Percentiles rank a stretch among this genome's conserved stretches.
phyloP scores from a whole-genome alignment of 176 grass and related monocot species.

The Oryza meyeriana region DNA sequence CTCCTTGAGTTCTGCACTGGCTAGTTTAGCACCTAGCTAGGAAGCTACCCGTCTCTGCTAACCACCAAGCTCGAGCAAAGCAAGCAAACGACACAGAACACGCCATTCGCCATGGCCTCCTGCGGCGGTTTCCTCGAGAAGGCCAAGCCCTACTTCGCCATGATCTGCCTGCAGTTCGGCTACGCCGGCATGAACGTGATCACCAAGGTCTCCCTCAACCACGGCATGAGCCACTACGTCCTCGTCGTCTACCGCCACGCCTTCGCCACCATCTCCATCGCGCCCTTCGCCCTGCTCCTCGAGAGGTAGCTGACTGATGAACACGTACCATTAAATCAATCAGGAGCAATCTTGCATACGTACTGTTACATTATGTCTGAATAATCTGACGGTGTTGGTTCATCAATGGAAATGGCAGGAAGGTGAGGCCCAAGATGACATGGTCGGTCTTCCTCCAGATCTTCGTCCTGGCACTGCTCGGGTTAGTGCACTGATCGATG shows the following conservation, averaged over 20 bases:
- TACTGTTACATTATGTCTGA: background rate
- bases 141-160: conserved; percentile 86
- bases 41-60: background rate
- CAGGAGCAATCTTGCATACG: background rate
- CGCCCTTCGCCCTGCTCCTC: conserved; percentile 81
- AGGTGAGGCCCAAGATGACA: conserved; percentile 89
- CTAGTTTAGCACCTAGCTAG: background rate
- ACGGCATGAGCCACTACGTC: conserved; percentile 95
- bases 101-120: conserved; percentile 35
- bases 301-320: conserved; percentile 47
- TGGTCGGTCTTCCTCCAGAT: conserved; percentile 77
- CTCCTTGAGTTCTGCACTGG: conserved; percentile 41
- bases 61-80: conserved; percentile 1
- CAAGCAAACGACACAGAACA: background rate
- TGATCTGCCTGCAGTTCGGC: conserved; percentile 89
- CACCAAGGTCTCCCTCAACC: conserved; percentile 88
- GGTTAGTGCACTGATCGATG: conserved; percentile 46
- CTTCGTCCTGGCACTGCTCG: conserved; percentile 83
- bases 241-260: conserved; percentile 96
- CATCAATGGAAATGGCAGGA: conserved; percentile 46
- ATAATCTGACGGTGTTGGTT: background rate
- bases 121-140: conserved; percentile 53
- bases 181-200: conserved; percentile 98
- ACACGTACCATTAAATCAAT: too few species aligned
- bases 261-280: conserved; percentile 90